Base-by-base conservation (phyloP, 768 basidiomycete species). In the Kockovaella imperatae region DNA sequence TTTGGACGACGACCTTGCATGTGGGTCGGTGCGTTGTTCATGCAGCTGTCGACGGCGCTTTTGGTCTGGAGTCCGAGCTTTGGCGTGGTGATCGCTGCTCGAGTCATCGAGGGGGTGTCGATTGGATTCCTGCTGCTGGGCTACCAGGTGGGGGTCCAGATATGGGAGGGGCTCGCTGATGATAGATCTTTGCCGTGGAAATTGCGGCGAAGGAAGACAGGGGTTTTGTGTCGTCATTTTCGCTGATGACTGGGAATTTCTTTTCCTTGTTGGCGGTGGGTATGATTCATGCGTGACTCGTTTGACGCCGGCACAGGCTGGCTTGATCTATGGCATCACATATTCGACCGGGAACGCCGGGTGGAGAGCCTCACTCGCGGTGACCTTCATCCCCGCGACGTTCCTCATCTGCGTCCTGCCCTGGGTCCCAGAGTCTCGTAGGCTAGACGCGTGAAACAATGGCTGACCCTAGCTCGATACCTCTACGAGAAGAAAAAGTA, bases 231-330 rank as follows among this genome's bases (percentile, higher is more conserved):
- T 60, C 58, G 3, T 47, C 45, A n/a, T 60, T 60, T 41, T 50
- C 52, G 4, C 35, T 60, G 2, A 60, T 60, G 58, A 60, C 58
- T n/a, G 58, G 58, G 11, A 60, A 60, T 36, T 60, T 60, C 49
- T 60, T 60, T 28, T 54, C 54, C 20, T 35, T 60, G 11, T 31
- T 60, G n/a, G 54, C 58, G 21, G 57, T 53, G 43, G 39, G 55
- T 46, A 3, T n/a, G 11, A 3, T 4, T 49, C 13, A 5, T 21
- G 13, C 21, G 7, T 11, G 10, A 13, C 23, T 17, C 17, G 11
- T 26, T 35, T 15, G 17, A 28, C 13, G n/a, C n/a, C n/a, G n/a
- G n/a, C n/a, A 25, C 26, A 57, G 53, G 49, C 56, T 32, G 54
- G 58, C 8, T 42, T 56, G n/a, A 52, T 60, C 24, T 60, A 60